phyloP scores from a whole-genome alignment of 176 grass and related monocot species.

The maize (Zea mays) region Zm-B73-REFERENCE-NAM-5.0 NC_050096.1:296204501-296205000 shows the following conservation, averaged over 20 bases:
- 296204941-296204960: conserved; percentile 97
- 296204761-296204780: background rate
- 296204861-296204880: conserved; percentile 49
- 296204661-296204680: conserved; percentile 4
- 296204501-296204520: too few relatives aligned
- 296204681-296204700: conserved; percentile 10
- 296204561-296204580: background rate
- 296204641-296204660: background rate
- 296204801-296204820: conserved; percentile 64
- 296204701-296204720: conserved; percentile 5
- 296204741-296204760: conserved; percentile 17
- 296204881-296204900: conserved; percentile 21
- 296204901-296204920: conserved; percentile 19
- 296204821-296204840: conserved; percentile 74
- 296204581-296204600: background rate
- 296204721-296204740: background rate
- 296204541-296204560: too few relatives aligned
- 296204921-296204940: conserved; percentile 78
- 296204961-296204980: conserved; percentile 98
- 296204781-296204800: conserved; percentile 56
- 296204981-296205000: conserved; percentile 98
- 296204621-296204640: background rate
- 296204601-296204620: background rate
- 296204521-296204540: too few relatives aligned
- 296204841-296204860: conserved; percentile 74